Percentiles rank a stretch among this genome's conserved stretches.
Conservation (phyloP, 2,329 filamentous ascomycete species). For the Cryphonectria parasitica region DNA sequence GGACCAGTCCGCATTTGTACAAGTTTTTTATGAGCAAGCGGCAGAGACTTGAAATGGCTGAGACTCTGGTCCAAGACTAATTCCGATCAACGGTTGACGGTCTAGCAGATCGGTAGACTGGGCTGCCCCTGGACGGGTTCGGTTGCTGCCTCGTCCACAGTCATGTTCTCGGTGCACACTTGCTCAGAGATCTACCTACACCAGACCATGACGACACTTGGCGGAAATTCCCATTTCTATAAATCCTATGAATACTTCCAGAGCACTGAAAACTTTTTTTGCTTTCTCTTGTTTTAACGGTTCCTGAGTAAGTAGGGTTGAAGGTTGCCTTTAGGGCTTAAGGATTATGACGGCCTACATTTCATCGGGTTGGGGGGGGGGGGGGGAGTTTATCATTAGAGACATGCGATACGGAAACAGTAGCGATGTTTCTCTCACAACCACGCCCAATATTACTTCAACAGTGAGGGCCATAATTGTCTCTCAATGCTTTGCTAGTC, state of each 20-base stretch:
- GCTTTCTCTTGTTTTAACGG: too few species aligned
- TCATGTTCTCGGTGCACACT: too few species aligned
- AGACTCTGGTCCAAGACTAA: neutral
- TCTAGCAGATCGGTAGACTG: too few species aligned
- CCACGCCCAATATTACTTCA: neutral
- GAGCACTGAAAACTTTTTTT: neutral
- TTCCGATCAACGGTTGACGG: neutral
- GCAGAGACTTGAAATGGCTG: neutral
- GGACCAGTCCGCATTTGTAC: slow-evolving; percentile 14
- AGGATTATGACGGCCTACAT: neutral
- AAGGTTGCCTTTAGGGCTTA: neutral
- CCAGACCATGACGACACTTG: neutral
- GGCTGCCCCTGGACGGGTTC: neutral
- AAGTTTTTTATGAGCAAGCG: neutral
- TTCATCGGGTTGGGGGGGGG: too few species aligned
- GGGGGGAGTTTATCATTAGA: too few species aligned
- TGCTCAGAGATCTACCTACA: neutral
- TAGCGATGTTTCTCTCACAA: neutral
- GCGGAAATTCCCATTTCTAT: neutral
- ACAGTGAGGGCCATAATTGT: neutral
- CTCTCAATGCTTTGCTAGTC: neutral
- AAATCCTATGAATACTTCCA: neutral
- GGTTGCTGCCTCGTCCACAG: neutral
- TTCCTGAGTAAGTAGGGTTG: neutral
- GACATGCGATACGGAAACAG: neutral